Evolutionary conservation across 2,329 filamentous ascomycete genomes (phyloP).

Genomic region (Aphanocladium album): DNA sequence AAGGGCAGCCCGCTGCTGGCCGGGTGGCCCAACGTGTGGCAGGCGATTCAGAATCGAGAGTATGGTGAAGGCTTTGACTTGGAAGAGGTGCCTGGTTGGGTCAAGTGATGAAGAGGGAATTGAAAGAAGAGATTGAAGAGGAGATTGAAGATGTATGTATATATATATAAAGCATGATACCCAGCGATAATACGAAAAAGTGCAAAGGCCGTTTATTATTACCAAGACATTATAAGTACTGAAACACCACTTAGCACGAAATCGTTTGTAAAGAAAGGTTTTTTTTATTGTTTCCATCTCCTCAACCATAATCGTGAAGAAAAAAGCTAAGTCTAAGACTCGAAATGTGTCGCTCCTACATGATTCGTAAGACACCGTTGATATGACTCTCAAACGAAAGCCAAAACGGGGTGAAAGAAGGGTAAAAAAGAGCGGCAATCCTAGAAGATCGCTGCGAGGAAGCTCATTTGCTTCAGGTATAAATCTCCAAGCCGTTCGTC

Average conservation of each 20-base stretch:
- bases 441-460: neutral
- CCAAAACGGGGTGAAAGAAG: neutral
- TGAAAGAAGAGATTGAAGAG: no score
- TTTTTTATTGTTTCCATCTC: neutral
- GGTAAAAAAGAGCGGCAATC: neutral
- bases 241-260: neutral
- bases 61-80: conserved; percentile 56
- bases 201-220: neutral
- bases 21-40: conserved; percentile 72
- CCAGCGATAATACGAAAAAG: neutral
- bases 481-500: conserved; percentile 4
- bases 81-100: conserved; percentile 71
- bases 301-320: conserved; percentile 4
- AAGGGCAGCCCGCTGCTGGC: conserved; percentile 59
- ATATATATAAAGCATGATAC: conserved; percentile 9
- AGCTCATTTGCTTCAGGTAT: neutral
- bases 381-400: neutral
- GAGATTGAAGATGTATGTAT: neutral
- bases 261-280: neutral
- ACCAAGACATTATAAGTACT: neutral
- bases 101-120: conserved; percentile 35
- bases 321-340: neutral
- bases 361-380: conserved; percentile 6
- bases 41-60: conserved; percentile 58
- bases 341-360: conserved; percentile 8